Evolutionary conservation across 2,329 filamentous ascomycete species (phyloP).

Genomic region (Delphinella strobiligena): DNA sequence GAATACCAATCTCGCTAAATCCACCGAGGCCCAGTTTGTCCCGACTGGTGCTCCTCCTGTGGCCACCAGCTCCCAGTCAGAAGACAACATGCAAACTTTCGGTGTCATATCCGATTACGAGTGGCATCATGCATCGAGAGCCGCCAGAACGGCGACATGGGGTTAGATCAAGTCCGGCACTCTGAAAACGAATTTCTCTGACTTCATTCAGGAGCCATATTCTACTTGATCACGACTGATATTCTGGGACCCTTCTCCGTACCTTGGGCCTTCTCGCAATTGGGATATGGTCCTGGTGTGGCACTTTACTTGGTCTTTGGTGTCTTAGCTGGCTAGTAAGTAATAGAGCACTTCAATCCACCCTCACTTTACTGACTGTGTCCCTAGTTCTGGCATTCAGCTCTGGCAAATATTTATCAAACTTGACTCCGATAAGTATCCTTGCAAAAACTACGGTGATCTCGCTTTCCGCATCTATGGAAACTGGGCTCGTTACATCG

Average conservation of each 20-base stretch:
- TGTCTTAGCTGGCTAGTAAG: slow-evolving; percentile 18
- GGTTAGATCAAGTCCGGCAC: no score
- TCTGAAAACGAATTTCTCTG: no score
- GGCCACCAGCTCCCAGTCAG: background rate
- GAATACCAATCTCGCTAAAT: slow-evolving; percentile 13
- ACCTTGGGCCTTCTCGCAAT: slow-evolving; percentile 20
- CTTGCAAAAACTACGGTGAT: slow-evolving; percentile 29
- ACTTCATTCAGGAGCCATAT: no score
- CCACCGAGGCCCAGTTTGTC: background rate
- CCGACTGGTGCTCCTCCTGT: background rate
- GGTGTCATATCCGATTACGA: slow-evolving; percentile 18
- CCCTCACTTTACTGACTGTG: no score
- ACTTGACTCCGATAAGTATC: slow-evolving; percentile 30
- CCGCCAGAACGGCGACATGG: slow-evolving; percentile 23
- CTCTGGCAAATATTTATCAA: slow-evolving; percentile 29
- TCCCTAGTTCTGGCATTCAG: slow-evolving; percentile 21
- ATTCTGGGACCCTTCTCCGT: slow-evolving; percentile 26
- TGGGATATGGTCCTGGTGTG: slow-evolving; percentile 25
- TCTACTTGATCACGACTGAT: slow-evolving; percentile 35
- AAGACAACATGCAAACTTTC: background rate
- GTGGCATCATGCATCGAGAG: slow-evolving; percentile 23
- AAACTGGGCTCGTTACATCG: slow-evolving; percentile 21
- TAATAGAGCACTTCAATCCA: no score
- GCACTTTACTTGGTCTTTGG: slow-evolving; percentile 27
- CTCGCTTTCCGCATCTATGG: slow-evolving; percentile 29